Evolutionary conservation across 2,329 filamentous ascomycete species (phyloP).

Genomic region (Colletotrichum sp.): DNA sequence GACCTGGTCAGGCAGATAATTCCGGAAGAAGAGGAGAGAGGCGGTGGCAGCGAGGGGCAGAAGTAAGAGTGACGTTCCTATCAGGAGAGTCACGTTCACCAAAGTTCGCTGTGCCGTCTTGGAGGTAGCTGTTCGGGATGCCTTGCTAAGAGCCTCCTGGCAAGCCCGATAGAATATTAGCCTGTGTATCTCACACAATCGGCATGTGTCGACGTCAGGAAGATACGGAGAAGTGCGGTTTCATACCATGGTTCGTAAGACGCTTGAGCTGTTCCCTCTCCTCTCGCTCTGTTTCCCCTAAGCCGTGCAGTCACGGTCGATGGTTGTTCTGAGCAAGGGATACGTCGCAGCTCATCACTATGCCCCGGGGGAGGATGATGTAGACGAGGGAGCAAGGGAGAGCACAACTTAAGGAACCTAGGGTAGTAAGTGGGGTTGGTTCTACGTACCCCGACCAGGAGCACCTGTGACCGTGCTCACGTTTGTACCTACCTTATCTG

Average conservation of each 20-base stretch:
- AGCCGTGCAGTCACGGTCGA: background rate
- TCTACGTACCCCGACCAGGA: background rate
- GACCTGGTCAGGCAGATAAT: conserved; percentile 61
- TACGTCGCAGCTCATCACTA: background rate
- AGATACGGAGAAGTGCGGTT: background rate
- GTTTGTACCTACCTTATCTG: background rate
- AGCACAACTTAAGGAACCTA: background rate
- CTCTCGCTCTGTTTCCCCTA: background rate
- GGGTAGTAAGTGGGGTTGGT: background rate
- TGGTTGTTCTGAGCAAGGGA: background rate
- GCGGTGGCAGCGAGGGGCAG: conserved; percentile 52
- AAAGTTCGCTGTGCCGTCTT: conserved; percentile 54
- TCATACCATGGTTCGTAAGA: background rate
- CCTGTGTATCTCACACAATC: background rate
- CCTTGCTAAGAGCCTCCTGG: conserved; percentile 15
- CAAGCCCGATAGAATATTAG: background rate
- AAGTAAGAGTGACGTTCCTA: conserved; percentile 46
- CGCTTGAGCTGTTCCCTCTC: background rate
- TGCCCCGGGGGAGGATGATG: background rate
- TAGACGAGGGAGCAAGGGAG: background rate
- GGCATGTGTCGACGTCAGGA: background rate
- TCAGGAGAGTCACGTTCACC: conserved; percentile 51
- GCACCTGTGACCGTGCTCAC: background rate
- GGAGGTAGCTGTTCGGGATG: conserved; percentile 49
- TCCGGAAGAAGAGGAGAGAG: conserved; percentile 60